Percentiles rank a stretch among this genome's conserved stretches.
phyloP scores from a whole-genome alignment of 2,329 filamentous ascomycete genomes.

The Mycosphaerella sp. region DNA sequence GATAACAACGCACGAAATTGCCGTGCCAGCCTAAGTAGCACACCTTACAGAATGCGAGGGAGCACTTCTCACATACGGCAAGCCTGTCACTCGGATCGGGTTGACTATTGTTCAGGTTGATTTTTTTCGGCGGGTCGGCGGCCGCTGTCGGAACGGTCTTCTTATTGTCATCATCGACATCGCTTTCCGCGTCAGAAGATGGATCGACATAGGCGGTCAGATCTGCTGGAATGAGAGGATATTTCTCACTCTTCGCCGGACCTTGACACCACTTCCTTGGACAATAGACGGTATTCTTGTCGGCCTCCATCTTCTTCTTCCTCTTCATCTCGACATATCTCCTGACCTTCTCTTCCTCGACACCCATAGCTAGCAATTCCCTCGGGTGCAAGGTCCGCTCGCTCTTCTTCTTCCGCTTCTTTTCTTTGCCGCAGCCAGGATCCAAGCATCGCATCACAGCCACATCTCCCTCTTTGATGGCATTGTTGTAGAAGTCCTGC shows the following conservation, averaged over 20 bases:
- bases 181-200: slow-evolving; percentile 34
- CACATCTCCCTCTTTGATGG: slow-evolving; percentile 80
- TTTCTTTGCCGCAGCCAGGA: slow-evolving; percentile 59
- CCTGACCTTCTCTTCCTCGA: slow-evolving; percentile 61
- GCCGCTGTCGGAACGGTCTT: not conserved
- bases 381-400: slow-evolving; percentile 70
- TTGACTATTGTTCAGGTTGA: slow-evolving; percentile 16
- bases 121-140: slow-evolving; percentile 10
- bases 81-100: slow-evolving; percentile 54
- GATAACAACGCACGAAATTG: slow-evolving; percentile 67
- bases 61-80: slow-evolving; percentile 80
- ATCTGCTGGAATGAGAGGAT: slow-evolving; percentile 42
- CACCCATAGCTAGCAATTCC: slow-evolving; percentile 58
- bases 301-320: slow-evolving; percentile 84
- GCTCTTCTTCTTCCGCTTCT: slow-evolving; percentile 46
- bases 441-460: slow-evolving; percentile 71
- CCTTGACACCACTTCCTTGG: slow-evolving; percentile 89
- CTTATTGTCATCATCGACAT: slow-evolving; percentile 8
- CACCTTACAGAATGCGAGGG: slow-evolving; percentile 78
- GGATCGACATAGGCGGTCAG: slow-evolving; percentile 35
- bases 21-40: slow-evolving; percentile 86
- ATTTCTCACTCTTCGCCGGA: slow-evolving; percentile 58
- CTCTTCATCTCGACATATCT: slow-evolving; percentile 87
- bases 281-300: slow-evolving; percentile 89
- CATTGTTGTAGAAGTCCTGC: slow-evolving; percentile 81